phyloP scores from a whole-genome alignment of 495 filamentous ascomycete species.

The Oidiodendron maius region DNA sequence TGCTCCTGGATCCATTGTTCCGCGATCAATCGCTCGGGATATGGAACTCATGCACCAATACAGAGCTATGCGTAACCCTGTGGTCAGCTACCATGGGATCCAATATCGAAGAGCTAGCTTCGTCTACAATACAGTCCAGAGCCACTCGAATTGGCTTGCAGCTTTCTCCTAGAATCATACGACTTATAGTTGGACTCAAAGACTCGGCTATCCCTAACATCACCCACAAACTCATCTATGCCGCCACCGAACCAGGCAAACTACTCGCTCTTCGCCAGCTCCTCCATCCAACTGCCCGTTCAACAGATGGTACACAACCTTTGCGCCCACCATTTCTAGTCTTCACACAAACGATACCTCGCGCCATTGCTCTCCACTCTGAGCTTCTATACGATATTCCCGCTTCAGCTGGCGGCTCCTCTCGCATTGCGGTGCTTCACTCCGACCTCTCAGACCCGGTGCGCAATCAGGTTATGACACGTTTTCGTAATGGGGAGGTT shows the following conservation, averaged over 20 bases:
- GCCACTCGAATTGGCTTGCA: constrained; percentile 22
- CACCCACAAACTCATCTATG: constrained; percentile 80
- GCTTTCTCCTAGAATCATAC: constrained; percentile 53
- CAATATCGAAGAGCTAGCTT: constrained; percentile 73
- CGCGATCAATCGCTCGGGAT: constrained; percentile 82
- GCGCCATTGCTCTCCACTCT: constrained; percentile 78
- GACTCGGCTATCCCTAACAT: constrained; percentile 92
- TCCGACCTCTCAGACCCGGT: constrained; percentile 72
- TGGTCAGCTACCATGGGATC: constrained; percentile 98
- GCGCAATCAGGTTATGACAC: constrained; percentile 74
- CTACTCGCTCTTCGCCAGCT: constrained; percentile 87
- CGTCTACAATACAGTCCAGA: constrained; percentile 52
- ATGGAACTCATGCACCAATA: constrained; percentile 69
- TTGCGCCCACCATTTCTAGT: constrained; percentile 86
- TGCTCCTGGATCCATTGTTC: constrained; percentile 87
- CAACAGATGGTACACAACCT: constrained; percentile 46
- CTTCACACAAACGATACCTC: constrained; percentile 90
- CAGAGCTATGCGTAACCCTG: constrained; percentile 63
- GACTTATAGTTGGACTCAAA: constrained; percentile 89
- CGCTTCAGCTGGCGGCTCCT: constrained; percentile 73
- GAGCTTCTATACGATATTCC: constrained; percentile 96
- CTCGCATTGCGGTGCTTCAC: constrained; percentile 86
- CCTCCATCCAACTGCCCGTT: constrained; percentile 66
- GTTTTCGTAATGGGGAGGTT: constrained; percentile 86
- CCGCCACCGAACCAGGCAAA: constrained; percentile 89